These are phyloP conservation scores for Hymenoscyphus repandus DNA, from an alignment of 2,329 filamentous ascomycete species.

Conservation along the genomic window DNA sequence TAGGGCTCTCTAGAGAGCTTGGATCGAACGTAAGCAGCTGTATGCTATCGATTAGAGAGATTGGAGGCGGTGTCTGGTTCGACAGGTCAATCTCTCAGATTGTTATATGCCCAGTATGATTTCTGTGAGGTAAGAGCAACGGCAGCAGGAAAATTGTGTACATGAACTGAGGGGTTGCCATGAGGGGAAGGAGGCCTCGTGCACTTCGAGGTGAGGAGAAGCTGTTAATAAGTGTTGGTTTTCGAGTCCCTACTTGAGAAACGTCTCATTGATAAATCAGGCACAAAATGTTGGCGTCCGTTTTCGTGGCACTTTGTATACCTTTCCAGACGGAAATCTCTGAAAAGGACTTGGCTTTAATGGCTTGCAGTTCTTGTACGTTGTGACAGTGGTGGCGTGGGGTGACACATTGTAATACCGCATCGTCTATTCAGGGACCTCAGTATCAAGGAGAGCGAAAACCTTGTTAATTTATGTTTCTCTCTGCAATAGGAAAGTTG, in stretches of 20 bases:
- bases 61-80: slow-evolving; percentile 8
- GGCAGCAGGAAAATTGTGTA: neutral
- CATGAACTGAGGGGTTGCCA: slow-evolving; percentile 34
- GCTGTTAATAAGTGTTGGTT: too few relatives aligned
- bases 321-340: neutral
- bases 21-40: too few relatives aligned
- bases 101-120: slow-evolving; percentile 5
- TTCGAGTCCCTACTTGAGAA: too few relatives aligned
- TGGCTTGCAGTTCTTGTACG: neutral
- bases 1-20: neutral
- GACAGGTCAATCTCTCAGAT: slow-evolving; percentile 1
- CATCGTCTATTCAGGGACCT: too few relatives aligned
- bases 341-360: neutral
- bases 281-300: too few relatives aligned
- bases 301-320: too few relatives aligned
- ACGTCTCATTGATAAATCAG: too few relatives aligned
- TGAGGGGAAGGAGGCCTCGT: slow-evolving; percentile 28
- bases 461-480: neutral
- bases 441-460: neutral
- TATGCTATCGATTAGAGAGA: neutral
- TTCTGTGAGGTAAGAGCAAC: slow-evolving; percentile 21
- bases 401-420: slow-evolving; percentile 1
- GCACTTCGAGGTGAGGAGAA: slow-evolving; percentile 13
- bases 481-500: neutral
- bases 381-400: slow-evolving; percentile 9